Percentiles rank a stretch among this genome's conserved stretches.
phyloP scores from a whole-genome alignment of 83 land plant genomes.

The Isoetes engelmannii region DNA sequence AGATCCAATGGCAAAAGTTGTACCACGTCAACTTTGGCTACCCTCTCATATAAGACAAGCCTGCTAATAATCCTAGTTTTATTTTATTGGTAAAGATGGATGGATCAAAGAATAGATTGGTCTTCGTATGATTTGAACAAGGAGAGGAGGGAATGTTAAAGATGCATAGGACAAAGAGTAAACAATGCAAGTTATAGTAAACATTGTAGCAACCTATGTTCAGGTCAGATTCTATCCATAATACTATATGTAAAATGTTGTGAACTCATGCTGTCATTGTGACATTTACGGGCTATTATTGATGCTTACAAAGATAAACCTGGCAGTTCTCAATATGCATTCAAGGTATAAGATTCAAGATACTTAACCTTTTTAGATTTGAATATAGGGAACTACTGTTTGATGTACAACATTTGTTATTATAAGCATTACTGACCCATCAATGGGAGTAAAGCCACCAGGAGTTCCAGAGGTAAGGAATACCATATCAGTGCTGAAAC shows the following conservation, averaged over 20 bases:
- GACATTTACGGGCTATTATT: slow-evolving; percentile 55
- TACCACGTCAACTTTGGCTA: too few species aligned
- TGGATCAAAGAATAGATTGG: too few species aligned
- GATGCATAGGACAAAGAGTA: too few species aligned
- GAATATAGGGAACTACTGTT: not conserved
- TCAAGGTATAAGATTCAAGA: slow-evolving; percentile 50
- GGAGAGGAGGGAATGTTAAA: too few species aligned
- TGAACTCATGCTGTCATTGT: not conserved
- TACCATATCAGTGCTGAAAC: not conserved
- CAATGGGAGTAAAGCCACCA: slow-evolving; percentile 64
- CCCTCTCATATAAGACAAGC: too few species aligned
- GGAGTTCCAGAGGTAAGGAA: slow-evolving; percentile 83
- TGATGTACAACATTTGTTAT: slow-evolving; percentile 71
- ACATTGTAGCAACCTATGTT: slow-evolving; percentile 22
- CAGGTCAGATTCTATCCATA: slow-evolving; percentile 34
- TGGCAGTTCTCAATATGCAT: slow-evolving; percentile 70
- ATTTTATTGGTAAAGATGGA: too few species aligned
- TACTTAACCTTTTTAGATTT: not conserved
- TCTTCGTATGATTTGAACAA: too few species aligned
- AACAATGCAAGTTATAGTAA: too few species aligned
- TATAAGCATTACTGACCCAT: slow-evolving; percentile 91
- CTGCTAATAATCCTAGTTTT: too few species aligned
- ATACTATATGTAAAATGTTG: slow-evolving; percentile 3
- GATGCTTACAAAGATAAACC: slow-evolving; percentile 94
- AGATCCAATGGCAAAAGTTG: too few species aligned